Evolutionary conservation across 176 grass and related monocot species (phyloP), one percentile per base, ranked within the genome.

Genomic region (Musa acuminata): DNA sequence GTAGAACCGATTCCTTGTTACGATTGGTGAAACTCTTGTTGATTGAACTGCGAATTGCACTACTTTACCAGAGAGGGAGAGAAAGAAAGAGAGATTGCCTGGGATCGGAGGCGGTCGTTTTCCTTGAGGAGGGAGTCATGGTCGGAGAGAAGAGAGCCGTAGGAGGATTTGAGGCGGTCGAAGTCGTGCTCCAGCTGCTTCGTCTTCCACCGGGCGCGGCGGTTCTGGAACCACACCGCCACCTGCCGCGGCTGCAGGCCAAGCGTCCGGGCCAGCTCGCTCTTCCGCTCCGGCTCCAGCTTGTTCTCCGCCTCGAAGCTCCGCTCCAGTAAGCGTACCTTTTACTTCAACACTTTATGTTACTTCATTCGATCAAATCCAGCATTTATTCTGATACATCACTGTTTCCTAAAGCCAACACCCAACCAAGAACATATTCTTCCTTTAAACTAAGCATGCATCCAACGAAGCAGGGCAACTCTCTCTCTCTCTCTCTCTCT

Each of bases 181-280:
- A 87, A 97, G 78, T 97, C 94, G 57, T 81, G 84, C 84, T 97
- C 94, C 3, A 97, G 87, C 80, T 93, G 90, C 87, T 97, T 97
- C 1, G 81, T 93, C 82, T 97, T 97, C 94, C 87, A 97, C 12
- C 94, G 84, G 55, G 94, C 87, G 49, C 90, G 94, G 49, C 94
- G 90, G 81, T 97, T 93, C 80, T 97, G 94, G 62, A 97, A 97
- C 94, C 94, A 97, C 1, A 97, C 87, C 1, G 94, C 94, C 71
- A 97, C 87, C 80, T 97, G 94, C 75, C 93, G 78, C 0, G 93
- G 94, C n/a, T 89, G 90, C 83, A 97, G 79, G 4, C 94, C 94
- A 0, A 97, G 80, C 50, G 85, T 87, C 68, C 74, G 75, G 9
- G 94, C 90, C 25, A 97, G 80, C 83, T 97, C 94, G 51, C 72